Evolutionary conservation across 208 protist genomes (phyloP), one percentile per base, ranked within the genome.

Genomic region (Leishmania braziliensis): DNA sequence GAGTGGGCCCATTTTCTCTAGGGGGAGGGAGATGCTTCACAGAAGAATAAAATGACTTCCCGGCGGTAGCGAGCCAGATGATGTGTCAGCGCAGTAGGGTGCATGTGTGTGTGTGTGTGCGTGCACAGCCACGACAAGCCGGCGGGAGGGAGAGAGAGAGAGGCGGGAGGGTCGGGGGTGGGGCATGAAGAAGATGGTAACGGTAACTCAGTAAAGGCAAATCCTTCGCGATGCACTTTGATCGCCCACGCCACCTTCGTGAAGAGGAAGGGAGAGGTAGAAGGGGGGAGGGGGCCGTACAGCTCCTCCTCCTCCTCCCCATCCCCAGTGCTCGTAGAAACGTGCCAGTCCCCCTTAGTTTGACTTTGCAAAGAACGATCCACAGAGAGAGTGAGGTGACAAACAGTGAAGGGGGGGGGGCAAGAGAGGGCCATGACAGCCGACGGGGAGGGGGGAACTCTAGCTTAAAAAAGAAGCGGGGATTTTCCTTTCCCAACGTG

Each of bases 1-100:
- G 33, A 97, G 82, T 33, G 89, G 88, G 74, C 91, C 92, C 91
- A 97, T 97, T 65, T 82, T 84, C 23, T 48, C 74, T 66, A 20
- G n/a, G 43, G 43, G 18, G 43, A 48, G 65, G 46, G 20, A 29
- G 18, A 62, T 53, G 89, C 75, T 16, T 86, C 91, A 50, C 86
- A 16, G 46, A 84, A 86, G 26, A 89, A 62, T 54, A 89, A 43
- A 66, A 84, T 33, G 43, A 26, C 68, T 53, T 23, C n/a, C 53
- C 68, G 10, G 68, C 46, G 68, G 43, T 10, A 73, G 43, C 39
- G 43, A 26, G 5, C 20, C 39, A 26, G 26, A 16, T 33, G 26
- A 50, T 53, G 68, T 33, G 43, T 36, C 36, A 12, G 51, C 62
- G 16, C 14, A 54, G n/a, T 56, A 51, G 50, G 18, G 71, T 62